A percentile compares a stretch with the other conserved stretches of the same genome.
phyloP scores from a whole-genome alignment of 352 stramenopile genomes.

The Nannochloropsis limnetica region DNA sequence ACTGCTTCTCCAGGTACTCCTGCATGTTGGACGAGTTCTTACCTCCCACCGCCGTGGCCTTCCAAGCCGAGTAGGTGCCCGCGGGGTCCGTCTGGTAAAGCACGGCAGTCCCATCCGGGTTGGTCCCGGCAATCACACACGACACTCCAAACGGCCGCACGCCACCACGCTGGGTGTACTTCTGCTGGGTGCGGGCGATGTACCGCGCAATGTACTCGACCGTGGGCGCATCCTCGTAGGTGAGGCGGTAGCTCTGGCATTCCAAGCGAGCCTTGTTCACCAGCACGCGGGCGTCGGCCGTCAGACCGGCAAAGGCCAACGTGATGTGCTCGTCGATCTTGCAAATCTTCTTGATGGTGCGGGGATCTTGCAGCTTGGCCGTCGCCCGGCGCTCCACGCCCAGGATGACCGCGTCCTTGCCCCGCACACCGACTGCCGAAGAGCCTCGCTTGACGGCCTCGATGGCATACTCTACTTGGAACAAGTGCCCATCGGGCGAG shows the following conservation, averaged over 20 bases:
- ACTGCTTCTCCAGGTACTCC: slow-evolving; percentile 99
- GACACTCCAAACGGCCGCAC: slow-evolving; percentile 97
- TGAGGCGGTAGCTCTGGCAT: slow-evolving; percentile 95
- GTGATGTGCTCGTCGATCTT: slow-evolving; percentile 95
- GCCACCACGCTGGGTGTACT: slow-evolving; percentile 92
- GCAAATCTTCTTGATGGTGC: slow-evolving; percentile 97
- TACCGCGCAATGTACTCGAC: slow-evolving; percentile 96
- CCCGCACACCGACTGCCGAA: slow-evolving; percentile 90
- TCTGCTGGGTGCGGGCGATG: slow-evolving; percentile 91
- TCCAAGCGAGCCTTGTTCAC: slow-evolving; percentile 91
- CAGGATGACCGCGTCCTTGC: slow-evolving; percentile 80
- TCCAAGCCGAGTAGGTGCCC: slow-evolving; percentile 94
- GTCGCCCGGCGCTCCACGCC: slow-evolving; percentile 65
- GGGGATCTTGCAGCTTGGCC: slow-evolving; percentile 76
- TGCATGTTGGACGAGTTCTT: slow-evolving; percentile 92
- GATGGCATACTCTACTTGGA: slow-evolving; percentile 98
- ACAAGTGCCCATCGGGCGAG: slow-evolving; percentile 96
- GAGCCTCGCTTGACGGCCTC: slow-evolving; percentile 95
- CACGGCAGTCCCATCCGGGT: slow-evolving; percentile 75
- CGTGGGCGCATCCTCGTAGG: slow-evolving; percentile 75
- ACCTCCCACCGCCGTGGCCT: slow-evolving; percentile 90
- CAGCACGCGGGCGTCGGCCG: slow-evolving; percentile 91
- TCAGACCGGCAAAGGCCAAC: slow-evolving; percentile 95
- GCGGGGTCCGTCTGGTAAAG: slow-evolving; percentile 97
- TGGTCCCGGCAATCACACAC: slow-evolving; percentile 89